Percentiles rank a stretch among this genome's conserved stretches.
Evolutionary conservation across 2,329 filamentous ascomycete genomes (phyloP).

Genomic region (Pleochaeta shiraiana): DNA sequence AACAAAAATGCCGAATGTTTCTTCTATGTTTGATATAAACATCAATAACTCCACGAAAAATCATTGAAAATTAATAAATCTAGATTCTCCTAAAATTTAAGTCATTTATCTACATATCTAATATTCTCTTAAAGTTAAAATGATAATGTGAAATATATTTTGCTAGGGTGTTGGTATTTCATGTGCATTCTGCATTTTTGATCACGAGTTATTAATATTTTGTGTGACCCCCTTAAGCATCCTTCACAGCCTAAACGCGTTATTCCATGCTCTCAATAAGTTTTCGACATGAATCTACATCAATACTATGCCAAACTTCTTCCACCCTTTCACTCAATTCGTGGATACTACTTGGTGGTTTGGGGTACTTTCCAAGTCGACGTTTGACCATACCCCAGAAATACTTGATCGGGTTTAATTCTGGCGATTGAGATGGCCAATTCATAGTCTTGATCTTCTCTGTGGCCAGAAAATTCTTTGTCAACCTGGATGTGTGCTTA

Average conservation of each 20-base stretch:
- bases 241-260: not conserved
- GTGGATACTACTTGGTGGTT: not conserved
- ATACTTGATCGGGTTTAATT: not conserved
- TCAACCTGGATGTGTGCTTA: not conserved
- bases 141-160: not conserved
- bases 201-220: not conserved
- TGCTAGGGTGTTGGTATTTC: too few species aligned
- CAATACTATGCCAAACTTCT: not conserved
- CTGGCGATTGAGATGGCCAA: too few species aligned
- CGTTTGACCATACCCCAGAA: not conserved
- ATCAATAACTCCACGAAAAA: too few species aligned
- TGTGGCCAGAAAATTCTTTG: not conserved
- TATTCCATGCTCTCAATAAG: not conserved
- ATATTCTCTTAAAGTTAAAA: not conserved
- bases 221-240: not conserved
- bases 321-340: not conserved
- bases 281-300: not conserved
- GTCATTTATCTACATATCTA: not conserved
- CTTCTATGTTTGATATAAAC: too few species aligned
- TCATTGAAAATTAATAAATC: too few species aligned
- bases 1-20: too few species aligned
- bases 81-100: not conserved
- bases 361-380: not conserved
- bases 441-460: too few species aligned
- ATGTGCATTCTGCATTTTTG: not conserved